Percentiles rank a stretch among this genome's conserved stretches.
Conservation (phyloP, 2,329 filamentous ascomycete genomes). For the Aspergillaceae sp. region DNA sequence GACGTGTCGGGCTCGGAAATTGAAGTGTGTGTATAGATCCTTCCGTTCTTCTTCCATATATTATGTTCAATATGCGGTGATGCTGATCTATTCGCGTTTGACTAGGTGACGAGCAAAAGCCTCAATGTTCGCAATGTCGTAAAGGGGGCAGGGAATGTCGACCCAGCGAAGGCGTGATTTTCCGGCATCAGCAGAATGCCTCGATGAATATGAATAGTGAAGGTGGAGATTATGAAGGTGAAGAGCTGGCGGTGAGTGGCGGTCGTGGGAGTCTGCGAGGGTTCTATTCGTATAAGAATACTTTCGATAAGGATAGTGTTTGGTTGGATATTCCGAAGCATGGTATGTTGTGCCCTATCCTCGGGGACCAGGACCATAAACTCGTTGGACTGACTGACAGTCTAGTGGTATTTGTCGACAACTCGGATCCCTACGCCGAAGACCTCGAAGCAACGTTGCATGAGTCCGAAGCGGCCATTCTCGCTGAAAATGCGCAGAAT, state of each 20-base stretch:
- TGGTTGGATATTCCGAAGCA: constrained; percentile 56
- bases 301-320: constrained; percentile 51
- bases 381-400: constrained; percentile 3
- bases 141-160: constrained; percentile 54
- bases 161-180: constrained; percentile 55
- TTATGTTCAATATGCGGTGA: constrained; percentile 2
- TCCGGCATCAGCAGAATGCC: constrained; percentile 61
- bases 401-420: constrained; percentile 53
- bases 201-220: constrained; percentile 50
- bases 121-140: constrained; percentile 52
- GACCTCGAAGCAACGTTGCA: constrained; percentile 31
- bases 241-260: constrained; percentile 22
- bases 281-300: constrained; percentile 60
- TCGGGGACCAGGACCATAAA: not conserved
- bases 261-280: constrained; percentile 44
- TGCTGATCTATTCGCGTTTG: constrained; percentile 3
- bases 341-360: constrained; percentile 28
- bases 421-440: constrained; percentile 53
- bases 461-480: constrained; percentile 22
- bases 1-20: constrained; percentile 53
- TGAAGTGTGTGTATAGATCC: constrained; percentile 43
- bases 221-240: too few relatives aligned
- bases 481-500: constrained; percentile 19
- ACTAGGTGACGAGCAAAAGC: constrained; percentile 49
- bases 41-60: not conserved